Base-by-base conservation (phyloP, 805 yeast species). In the Candida loeiensis region DNA sequence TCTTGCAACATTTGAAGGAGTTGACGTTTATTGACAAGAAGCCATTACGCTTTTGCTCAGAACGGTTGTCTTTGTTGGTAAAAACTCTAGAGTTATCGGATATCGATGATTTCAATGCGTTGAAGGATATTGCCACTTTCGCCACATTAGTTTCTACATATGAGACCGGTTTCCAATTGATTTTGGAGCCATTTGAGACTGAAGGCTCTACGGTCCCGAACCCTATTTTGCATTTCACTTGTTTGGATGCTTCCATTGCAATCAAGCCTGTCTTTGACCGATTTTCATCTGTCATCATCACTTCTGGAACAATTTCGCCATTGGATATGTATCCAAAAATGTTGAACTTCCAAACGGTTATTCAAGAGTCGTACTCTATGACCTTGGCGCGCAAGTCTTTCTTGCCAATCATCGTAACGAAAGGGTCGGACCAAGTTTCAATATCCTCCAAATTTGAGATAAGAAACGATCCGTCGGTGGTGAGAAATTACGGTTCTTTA, bases 281-380 rank as follows among this genome's bases (percentile, higher is more conserved):
- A 44, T 93, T 91, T 55, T 81, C 87, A 6, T 84, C 96, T 0
- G 95, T 93, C 8, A 83, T 93, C 45, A 93, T 93, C 45, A 93
- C 99, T 0, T 87, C 96, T 0, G 99, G 99, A 49, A 93, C 99
- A 12, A 93, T 93, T 35, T 91, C 98, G 0, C 99, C 99, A 1
- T 76, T 93, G 59, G 98, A 93, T 55, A 93, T 93, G 99, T 93
- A 93, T 59, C 99, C 99, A 5, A 82, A 87, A 52, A 91, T 91
- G 98, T 69, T 91, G 45, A 85, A 89, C 56, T 91, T 93, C 62
- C 89, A 86, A 38, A 90, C 98, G 0, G 95, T 90, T 3, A 74
- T 93, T 25, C 96, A 90, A 61, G 93, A 89, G 57, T 90, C 97
- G 0, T 93, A 93, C 57, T 79, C 97, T 1, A 93, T 93, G 97